Conservation (phyloP, 176 grass and related monocot species). For the Alloteropsis semialata region DNA sequence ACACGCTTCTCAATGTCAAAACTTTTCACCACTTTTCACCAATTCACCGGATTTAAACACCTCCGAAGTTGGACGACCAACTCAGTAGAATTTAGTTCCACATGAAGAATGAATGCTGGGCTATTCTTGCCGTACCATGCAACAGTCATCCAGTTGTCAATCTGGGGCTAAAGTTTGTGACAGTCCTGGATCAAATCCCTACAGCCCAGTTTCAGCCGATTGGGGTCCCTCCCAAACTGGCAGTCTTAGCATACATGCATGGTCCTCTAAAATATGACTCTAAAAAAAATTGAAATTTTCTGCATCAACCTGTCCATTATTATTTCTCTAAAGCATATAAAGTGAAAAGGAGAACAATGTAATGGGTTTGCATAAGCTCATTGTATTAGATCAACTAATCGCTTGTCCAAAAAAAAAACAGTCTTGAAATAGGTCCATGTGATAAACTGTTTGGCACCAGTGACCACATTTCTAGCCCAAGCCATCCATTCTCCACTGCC, state of each 20-base stretch:
- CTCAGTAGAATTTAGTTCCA: no score
- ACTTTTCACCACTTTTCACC: no score
- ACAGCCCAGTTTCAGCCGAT: constrained; percentile 20
- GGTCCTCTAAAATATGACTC: neutral
- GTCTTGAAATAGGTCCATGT: constrained; percentile 5
- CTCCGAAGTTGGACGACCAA: no score
- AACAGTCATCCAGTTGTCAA: constrained; percentile 37
- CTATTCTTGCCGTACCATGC: constrained; percentile 20
- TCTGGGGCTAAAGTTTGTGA: constrained; percentile 34
- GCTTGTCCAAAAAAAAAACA: neutral
- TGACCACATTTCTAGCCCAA: constrained; percentile 28
- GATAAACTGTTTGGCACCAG: constrained; percentile 11
- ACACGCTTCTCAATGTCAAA: no score
- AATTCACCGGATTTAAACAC: no score
- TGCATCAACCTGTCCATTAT: neutral
- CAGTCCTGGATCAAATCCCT: constrained; percentile 25
- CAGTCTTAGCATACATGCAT: constrained; percentile 26
- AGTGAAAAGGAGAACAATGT: neutral
- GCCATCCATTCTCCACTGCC: constrained; percentile 34
- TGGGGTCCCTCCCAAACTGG: constrained; percentile 19
- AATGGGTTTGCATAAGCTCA: neutral
- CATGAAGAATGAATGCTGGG: constrained; percentile 18
- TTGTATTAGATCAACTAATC: no score
- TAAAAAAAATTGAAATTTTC: neutral
- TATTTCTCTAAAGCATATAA: neutral